Percentiles rank a stretch among this genome's conserved stretches.
Evolutionary conservation across 805 yeast genomes (phyloP).

Genomic region (Teunomyces atbi): DNA sequence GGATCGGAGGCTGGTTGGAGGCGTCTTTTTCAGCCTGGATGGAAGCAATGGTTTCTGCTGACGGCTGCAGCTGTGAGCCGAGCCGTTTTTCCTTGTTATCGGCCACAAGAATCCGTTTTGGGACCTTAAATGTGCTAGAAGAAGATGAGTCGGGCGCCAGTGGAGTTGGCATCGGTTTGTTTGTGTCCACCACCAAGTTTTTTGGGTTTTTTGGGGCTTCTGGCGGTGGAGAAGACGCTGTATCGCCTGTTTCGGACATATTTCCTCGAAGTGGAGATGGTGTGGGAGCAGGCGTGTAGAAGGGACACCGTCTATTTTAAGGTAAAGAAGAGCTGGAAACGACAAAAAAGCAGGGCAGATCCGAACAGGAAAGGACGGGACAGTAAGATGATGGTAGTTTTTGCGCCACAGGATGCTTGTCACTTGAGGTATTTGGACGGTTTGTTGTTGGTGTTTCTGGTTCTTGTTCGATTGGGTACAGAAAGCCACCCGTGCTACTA

Average conservation of each 20-base stretch:
- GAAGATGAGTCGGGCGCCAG: constrained; percentile 5
- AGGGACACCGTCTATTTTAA: background rate
- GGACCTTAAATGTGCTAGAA: constrained; percentile 14
- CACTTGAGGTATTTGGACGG: too few species aligned
- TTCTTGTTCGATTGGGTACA: too few species aligned
- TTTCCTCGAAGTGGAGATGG: background rate
- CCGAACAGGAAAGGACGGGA: background rate
- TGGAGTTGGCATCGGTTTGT: background rate
- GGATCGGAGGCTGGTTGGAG: background rate
- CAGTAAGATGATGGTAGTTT: background rate
- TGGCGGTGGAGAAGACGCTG: background rate
- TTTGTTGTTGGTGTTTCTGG: too few species aligned
- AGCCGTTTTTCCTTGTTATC: constrained; percentile 8
- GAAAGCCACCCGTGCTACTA: too few species aligned
- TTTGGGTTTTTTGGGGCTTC: background rate
- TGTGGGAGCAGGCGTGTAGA: background rate
- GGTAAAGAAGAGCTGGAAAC: too few species aligned
- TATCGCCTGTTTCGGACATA: background rate
- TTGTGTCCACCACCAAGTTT: background rate
- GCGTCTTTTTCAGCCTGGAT: background rate
- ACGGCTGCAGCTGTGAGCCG: constrained; percentile 4
- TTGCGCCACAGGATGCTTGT: too few species aligned
- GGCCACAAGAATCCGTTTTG: constrained; percentile 12
- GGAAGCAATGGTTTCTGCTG: background rate
- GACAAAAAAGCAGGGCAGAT: too few species aligned